A percentile compares a stretch with the other conserved stretches of the same genome.
These are phyloP conservation scores for Mallotus nudiflorus DNA, from an alignment of 345 rosid species.

Conservation along the genomic window DNA sequence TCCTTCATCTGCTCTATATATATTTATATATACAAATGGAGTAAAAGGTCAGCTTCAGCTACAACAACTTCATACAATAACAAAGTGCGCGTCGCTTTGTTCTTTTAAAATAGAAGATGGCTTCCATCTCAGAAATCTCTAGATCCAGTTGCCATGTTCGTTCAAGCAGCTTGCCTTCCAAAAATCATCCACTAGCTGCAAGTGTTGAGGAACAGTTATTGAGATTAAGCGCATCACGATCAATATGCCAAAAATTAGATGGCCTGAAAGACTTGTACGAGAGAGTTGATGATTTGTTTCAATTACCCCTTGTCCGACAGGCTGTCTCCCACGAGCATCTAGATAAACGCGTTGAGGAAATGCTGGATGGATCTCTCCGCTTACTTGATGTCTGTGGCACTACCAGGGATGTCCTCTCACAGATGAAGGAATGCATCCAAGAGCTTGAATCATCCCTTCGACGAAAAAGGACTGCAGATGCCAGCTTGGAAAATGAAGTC, in stretches of 20 bases:
- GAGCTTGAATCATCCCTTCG: slow-evolving; percentile 5
- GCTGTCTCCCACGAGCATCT: neutral
- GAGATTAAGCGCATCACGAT: slow-evolving; percentile 24
- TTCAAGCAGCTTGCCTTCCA: slow-evolving; percentile 6
- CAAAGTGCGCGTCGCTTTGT: neutral
- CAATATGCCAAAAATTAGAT: neutral
- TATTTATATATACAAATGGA: no score
- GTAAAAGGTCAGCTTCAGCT: neutral
- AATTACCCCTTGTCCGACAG: neutral
- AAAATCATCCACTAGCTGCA: slow-evolving; percentile 13
- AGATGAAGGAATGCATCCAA: neutral
- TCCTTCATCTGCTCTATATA: neutral
- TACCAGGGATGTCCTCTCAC: neutral
- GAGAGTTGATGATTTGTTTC: slow-evolving; percentile 1
- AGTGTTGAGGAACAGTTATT: slow-evolving; percentile 31
- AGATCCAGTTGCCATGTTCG: neutral
- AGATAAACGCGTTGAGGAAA: neutral
- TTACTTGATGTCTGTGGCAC: neutral
- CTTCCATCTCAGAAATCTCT: neutral
- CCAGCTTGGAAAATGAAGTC: neutral
- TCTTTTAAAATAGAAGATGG: neutral
- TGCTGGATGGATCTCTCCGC: slow-evolving; percentile 7
- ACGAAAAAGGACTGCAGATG: neutral
- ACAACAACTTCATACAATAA: neutral
- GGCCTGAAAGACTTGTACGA: slow-evolving; percentile 4